Conservation (phyloP, 1,139 yeast genomes). For the Candida glucosophila region DNA sequence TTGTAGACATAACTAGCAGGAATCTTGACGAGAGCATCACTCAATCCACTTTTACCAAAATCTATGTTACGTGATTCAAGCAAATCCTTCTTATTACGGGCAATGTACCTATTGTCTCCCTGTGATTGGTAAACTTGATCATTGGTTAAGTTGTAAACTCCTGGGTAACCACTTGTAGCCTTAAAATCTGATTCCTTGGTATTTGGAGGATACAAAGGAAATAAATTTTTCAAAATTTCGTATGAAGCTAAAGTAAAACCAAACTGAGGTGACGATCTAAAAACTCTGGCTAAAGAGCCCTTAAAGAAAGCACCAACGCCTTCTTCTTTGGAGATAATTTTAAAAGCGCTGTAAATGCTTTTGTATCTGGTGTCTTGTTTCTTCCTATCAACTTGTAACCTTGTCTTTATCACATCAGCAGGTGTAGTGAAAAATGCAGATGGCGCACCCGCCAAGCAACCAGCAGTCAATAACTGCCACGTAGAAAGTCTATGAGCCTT, state of each 20-base stretch:
- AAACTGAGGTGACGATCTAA: conserved; percentile 95
- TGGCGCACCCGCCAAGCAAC: conserved; percentile 97
- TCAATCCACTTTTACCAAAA: conserved; percentile 10
- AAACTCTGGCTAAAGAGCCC: conserved; percentile 92
- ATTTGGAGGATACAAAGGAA: conserved; percentile 40
- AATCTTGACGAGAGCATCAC: conserved; percentile 32
- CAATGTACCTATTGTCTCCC: conserved; percentile 25
- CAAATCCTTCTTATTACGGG: conserved; percentile 27
- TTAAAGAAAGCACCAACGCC: conserved; percentile 76
- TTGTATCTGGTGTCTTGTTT: conserved; percentile 69
- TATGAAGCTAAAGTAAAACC: conserved; percentile 96
- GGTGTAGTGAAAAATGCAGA: conserved; percentile 96
- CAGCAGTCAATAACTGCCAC: conserved; percentile 77
- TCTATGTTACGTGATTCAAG: conserved; percentile 11
- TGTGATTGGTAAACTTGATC: conserved; percentile 38
- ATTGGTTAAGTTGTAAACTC: conserved; percentile 38
- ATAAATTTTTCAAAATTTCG: conserved; percentile 57
- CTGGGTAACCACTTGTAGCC: conserved; percentile 40
- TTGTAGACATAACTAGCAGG: conserved; percentile 49
- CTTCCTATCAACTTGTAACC: conserved; percentile 81
- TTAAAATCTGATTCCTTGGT: conserved; percentile 39
- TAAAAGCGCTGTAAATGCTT: conserved; percentile 72
- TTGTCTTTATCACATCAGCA: conserved; percentile 91
- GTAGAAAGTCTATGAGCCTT: conserved; percentile 54
- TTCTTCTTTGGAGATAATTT: conserved; percentile 70